Base-by-base conservation (phyloP, 176 grass and related monocot species). In the Panicum miliaceum region DNA sequence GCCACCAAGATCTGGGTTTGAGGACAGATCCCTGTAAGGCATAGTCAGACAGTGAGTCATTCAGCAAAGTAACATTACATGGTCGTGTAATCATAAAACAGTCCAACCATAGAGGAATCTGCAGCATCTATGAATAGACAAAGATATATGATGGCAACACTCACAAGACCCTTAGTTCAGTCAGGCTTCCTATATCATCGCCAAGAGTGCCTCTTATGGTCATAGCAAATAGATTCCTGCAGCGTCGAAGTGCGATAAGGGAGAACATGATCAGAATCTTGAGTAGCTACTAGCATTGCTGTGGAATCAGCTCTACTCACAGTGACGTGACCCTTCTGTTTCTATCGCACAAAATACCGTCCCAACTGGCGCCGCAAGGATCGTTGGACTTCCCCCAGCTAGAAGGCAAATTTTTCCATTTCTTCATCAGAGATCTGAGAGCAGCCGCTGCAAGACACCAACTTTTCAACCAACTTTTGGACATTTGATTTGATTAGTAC, bases 11-110 rank as follows among this genome's bases (percentile, higher is more conserved):
- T 11, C 5, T 32, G 29, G 29, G 35, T 97, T 97, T 34, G 90
- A 90, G 25, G 92, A 94, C 40, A 97, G 43, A 81, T 97, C 94
- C 86, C 94, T 97, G 79, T 57, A 92, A 64, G 73, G 72, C 42
- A 70, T 81, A 50, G 41, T 60, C 59, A 60, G 23, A 22, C 2
- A 47, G 38, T 61, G 18, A 82, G 38, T 83, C 59, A 57, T 59
- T 48, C 40, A 62, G 18, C 25, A 12, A 35, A 13, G 1, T 64
- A 19, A 71, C 48, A 63, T 36, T 8, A n/a, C 4, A 53, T 61
- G 13, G 12, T 45, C 3, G 15, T 4, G 32, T 40, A 67, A 76
- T 48, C 27, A 51, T 47, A 56, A 42, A 56, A 36, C 45, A 54
- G 23, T 25, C 16, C 50, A 50, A 81, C 3, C 43, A 40, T 23